Base-by-base conservation (phyloP, 495 filamentous ascomycete genomes). In the Hyaloscypha hepaticicola region DNA sequence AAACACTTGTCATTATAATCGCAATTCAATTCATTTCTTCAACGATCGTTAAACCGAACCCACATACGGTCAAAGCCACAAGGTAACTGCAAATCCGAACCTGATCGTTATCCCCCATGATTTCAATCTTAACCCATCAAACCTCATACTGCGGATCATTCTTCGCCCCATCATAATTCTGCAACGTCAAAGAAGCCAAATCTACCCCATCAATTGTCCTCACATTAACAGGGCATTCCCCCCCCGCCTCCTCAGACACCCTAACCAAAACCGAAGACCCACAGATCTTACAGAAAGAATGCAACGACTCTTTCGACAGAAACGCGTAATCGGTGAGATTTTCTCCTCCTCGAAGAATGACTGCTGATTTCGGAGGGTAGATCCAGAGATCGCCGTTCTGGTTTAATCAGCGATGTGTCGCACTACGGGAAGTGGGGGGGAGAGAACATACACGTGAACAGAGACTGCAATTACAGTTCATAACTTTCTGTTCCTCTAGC, bases 331-430 rank as follows among this genome's bases (percentile, higher is more conserved):
- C 61, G 3, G 58, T 65, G 6, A 67, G 61, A 31, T 58, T 59
- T 6, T 67, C 48, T 14, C 2, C 27, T 5, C 64, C 64, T 4
- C 25, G 24, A 1, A 70, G 21, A 19, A 25, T 6, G 16, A 67
- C 64, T 11, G n/a, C 12, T 21, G 60, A 29, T 25, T 28, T 48
- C 1, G 33, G 5, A 8, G 67, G 67, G 28, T 69, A 69, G 45
- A 69, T 66, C 19, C 11, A 69, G 50, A 66, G 51, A 55, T 67
- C 68, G 22, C 60, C 64, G 27, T 70, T 67, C 64, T 70, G 55
- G 2, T 14, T n/a, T 51, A 8, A 25, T 51, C 34, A 61, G 59
- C 4, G 9, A 11, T 14, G 12, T 8, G n/a, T 53, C 9, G 33
- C 11, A n/a, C 11, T 58, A 34, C 14, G 21, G 24, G 27, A 50